A percentile compares a stretch with the other conserved stretches of the same genome.
These are phyloP conservation scores for Stagonosporopsis rhizophila DNA, from an alignment of 2,329 filamentous ascomycete species.

Conservation along the genomic window DNA sequence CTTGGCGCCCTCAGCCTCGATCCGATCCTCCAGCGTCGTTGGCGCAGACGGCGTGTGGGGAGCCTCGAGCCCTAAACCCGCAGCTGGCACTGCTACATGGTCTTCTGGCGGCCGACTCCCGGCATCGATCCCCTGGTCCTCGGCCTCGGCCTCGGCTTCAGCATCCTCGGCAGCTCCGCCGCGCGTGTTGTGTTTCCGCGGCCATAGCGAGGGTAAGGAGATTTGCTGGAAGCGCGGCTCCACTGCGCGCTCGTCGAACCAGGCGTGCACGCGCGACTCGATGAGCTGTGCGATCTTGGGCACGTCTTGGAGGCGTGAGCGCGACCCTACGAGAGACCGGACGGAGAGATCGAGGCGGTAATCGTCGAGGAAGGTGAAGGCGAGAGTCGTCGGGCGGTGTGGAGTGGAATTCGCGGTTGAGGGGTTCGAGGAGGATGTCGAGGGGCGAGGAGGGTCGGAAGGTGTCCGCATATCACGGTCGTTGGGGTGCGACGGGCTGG, in stretches of 20 bases:
- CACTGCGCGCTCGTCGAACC: constrained; percentile 87
- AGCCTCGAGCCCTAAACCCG: background rate
- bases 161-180: constrained; percentile 66
- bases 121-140: constrained; percentile 23
- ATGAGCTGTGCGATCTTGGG: constrained; percentile 88
- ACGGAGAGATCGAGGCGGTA: constrained; percentile 85
- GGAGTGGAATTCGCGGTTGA: constrained; percentile 21
- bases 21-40: constrained; percentile 10
- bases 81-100: constrained; percentile 15
- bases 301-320: constrained; percentile 82
- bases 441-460: constrained; percentile 48
- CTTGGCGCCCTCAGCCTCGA: constrained; percentile 47
- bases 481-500: constrained; percentile 46
- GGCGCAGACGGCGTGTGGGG: background rate
- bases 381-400: constrained; percentile 77
- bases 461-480: constrained; percentile 28
- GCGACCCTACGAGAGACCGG: constrained; percentile 77
- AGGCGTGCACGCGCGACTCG: constrained; percentile 78
- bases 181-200: constrained; percentile 80
- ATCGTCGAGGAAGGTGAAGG: constrained; percentile 91
- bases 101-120: constrained; percentile 4
- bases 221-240: constrained; percentile 89
- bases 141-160: constrained; percentile 28
- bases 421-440: constrained; percentile 16
- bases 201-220: constrained; percentile 82